Evolutionary conservation across 2,329 filamentous ascomycete species (phyloP), one percentile per base, ranked within the genome.

Genomic region (Polychaeton citri): DNA sequence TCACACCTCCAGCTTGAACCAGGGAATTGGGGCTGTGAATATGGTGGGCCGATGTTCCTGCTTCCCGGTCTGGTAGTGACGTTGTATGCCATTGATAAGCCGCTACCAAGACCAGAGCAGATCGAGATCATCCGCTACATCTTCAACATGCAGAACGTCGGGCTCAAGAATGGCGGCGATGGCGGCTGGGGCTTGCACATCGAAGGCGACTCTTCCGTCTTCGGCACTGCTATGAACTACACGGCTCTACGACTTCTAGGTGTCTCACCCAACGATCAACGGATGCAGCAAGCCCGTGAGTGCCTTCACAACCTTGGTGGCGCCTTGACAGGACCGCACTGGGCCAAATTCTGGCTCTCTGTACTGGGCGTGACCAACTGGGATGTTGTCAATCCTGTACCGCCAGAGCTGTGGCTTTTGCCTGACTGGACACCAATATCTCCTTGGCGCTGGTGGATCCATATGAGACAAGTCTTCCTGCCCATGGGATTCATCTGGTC

Each of bases 181-280:
- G 88, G 90, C n/a, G 90, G 90, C 5, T 98, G 90, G 90, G 90
- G 90, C 0, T 64, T 98, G 24, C 90, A 98, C 49, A 92, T 93
- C 37, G 90, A 98, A 58, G 90, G 79, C 13, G 81, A 93, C 48
- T 94, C 83, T 53, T 86, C 82, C 0, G 86, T 87, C 12, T 92
- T 98, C 47, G 90, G 90, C 8, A 95, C 84, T 0, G 66, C 74
- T 1, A 72, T 96, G 69, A 96, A 93, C 57, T 98, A 98, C 56
- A 79, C 79, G 0, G 67, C 72, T 2, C 63, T 96, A 43, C 76
- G 90, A 21, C 64, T 98, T 2, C 64, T 96, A 6, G 90, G 88
- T 5, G 83, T 85, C 2, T 76, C 79, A 35, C 73, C 85, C 2
- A 85, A 95, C 44, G 81, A 96, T 34, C 76, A 82, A 10, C 66